These are phyloP conservation scores for Termitomyces sp. DNA, from an alignment of 768 basidiomycete species.

Conservation along the genomic window DNA sequence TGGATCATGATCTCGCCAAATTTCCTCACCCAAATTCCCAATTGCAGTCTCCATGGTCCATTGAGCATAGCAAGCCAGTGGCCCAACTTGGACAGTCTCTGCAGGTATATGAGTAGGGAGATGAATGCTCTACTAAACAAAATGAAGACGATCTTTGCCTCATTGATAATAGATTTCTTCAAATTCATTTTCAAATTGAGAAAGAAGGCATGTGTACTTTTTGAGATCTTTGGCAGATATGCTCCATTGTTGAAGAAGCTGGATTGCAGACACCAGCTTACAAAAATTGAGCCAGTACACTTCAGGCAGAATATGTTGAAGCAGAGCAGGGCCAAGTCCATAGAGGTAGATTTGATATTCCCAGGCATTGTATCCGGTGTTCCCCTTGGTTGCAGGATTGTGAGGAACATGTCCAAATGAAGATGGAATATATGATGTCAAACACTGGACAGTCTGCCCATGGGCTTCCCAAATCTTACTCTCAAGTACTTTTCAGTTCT, in stretches of 20 bases:
- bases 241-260: conserved; percentile 23
- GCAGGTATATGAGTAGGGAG: conserved; percentile 6
- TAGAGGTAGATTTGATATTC: neutral
- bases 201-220: conserved; percentile 9
- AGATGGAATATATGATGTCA: neutral
- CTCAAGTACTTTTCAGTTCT: neutral
- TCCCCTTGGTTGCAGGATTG: neutral
- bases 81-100: neutral
- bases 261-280: conserved; percentile 25
- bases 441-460: neutral
- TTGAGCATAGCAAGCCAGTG: neutral
- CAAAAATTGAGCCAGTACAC: conserved; percentile 28
- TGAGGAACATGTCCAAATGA: neutral
- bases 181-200: conserved; percentile 3
- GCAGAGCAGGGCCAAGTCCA: conserved; percentile 19
- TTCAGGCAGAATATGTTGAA: conserved; percentile 24
- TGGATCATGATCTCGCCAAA: neutral
- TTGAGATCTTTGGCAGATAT: conserved; percentile 10
- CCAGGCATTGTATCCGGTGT: neutral
- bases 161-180: conserved; percentile 5
- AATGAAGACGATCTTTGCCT: conserved; percentile 7
- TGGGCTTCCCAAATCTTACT: neutral
- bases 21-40: neutral
- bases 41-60: neutral
- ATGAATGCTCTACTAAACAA: conserved; percentile 9